Evolutionary conservation across 2,329 filamentous ascomycete species (phyloP).

Genomic region (Neurospora sp.): DNA sequence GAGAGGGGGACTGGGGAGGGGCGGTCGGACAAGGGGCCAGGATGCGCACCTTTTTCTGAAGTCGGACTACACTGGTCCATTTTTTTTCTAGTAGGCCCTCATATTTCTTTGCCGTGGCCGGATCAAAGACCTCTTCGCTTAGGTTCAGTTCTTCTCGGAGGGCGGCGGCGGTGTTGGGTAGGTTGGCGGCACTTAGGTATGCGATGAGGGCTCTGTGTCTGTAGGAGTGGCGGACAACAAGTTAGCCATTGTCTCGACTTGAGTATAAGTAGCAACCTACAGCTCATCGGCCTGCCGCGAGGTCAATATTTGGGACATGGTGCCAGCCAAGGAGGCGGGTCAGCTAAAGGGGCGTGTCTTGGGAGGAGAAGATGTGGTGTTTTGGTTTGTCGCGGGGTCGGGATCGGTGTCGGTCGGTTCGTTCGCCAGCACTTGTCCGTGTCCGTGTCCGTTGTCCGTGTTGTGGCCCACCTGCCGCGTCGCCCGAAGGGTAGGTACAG

Average conservation of each 20-base stretch:
- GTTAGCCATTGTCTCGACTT: conserved; percentile 5
- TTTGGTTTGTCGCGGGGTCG: conserved; percentile 1
- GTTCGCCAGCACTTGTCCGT: neutral
- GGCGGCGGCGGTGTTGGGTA: conserved; percentile 57
- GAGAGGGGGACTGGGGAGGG: conserved; percentile 1
- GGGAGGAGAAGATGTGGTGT: neutral
- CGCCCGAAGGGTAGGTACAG: neutral
- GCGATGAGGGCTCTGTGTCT: conserved; percentile 92
- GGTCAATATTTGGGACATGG: conserved; percentile 68
- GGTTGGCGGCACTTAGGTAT: conserved; percentile 67
- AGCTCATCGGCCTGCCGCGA: conserved; percentile 79
- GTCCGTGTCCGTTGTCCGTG: neutral
- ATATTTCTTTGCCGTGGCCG: conserved; percentile 83
- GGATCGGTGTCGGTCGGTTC: neutral
- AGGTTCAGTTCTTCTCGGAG: conserved; percentile 71
- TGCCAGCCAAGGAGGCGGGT: conserved; percentile 6
- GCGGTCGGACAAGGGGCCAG: neutral
- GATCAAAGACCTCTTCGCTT: conserved; percentile 60
- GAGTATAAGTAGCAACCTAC: conserved; percentile 41
- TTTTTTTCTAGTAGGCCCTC: conserved; percentile 93
- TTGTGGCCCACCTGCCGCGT: neutral
- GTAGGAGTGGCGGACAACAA: conserved; percentile 10
- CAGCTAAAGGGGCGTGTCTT: conserved; percentile 3
- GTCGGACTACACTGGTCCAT: conserved; percentile 88
- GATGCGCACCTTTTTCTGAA: conserved; percentile 78